Evolutionary conservation across 2,329 filamentous ascomycete species (phyloP), one percentile per base, ranked within the genome.

Genomic region (Aplosporella prunicola): DNA sequence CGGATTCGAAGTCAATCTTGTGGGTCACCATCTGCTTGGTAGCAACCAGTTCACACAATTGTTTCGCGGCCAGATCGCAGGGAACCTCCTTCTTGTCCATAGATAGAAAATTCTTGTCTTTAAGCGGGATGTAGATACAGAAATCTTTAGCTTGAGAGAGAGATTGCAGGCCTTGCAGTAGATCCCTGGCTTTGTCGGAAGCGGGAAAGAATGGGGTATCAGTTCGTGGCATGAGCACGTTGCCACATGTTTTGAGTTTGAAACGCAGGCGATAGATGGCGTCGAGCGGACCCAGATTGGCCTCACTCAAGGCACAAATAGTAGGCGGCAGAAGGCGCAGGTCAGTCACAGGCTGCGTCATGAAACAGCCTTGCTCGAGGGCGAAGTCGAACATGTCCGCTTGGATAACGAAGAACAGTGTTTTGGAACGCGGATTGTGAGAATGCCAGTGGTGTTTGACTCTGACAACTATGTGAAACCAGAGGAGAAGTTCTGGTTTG

Each of bases 161-260:
- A 5, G 32, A 35, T 14, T 14, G 14, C n/a, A 35, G 24, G 6
- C n/a, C 16, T 11, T 9, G 7, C 2, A 35, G 23, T 1, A 35
- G 15, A 23, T 8, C 5, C 16, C 32, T 22, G 9, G 15, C 20
- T 24, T 35, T 26, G 10, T 35, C 23, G 6, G 32, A 18, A 13
- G 32, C 23, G 15, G 23, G 32, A 2, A 27, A 11, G 9, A 35
- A 17, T 10, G 32, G 32, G 1, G 16, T n/a, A 27, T 20, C 16
- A 7, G 32, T 9, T n/a, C 27, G 26, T 11, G 32, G 32, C 32
- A 35, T 35, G n/a, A 35, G n/a, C 3, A 35, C 32, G 20, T 26
- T 11, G n/a, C 13, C 16, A 5, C 9, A 10, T 8, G 9, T 10
- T 6, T 27, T 13, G 13, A 35, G n/a, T 6, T 13, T 11, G 8